phyloP scores from a whole-genome alignment of 177 flowering plant species.

The Vitis hybrid region DNA sequence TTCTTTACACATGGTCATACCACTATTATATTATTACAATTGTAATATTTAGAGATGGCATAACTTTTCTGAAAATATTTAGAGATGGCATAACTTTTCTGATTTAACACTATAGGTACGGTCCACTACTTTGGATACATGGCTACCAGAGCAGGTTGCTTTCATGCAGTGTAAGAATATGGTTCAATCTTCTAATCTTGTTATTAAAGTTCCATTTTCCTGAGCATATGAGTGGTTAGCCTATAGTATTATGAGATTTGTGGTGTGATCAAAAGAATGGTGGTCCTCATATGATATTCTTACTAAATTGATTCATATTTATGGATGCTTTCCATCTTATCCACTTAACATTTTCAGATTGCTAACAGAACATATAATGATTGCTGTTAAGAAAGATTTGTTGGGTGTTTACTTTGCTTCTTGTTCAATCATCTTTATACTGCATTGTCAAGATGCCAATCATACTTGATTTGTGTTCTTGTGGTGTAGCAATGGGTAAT shows the following conservation, averaged over 20 bases:
- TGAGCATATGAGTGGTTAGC: background rate
- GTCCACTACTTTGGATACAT: slow-evolving; percentile 55
- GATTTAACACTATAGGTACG: slow-evolving; percentile 40
- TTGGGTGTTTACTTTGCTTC: background rate
- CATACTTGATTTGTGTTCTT: background rate
- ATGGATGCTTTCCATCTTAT: background rate
- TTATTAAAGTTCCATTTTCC: too few species aligned
- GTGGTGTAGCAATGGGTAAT: slow-evolving; percentile 40
- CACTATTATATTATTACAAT: background rate
- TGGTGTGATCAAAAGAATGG: background rate
- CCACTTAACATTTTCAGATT: too few species aligned
- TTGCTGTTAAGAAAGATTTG: background rate
- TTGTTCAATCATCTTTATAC: background rate
- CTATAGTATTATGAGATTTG: background rate
- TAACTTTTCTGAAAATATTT: background rate
- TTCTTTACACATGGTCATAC: background rate
- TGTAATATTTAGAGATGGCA: background rate
- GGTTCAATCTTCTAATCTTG: background rate
- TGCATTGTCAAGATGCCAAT: background rate
- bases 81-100: background rate
- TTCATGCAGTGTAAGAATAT: slow-evolving; percentile 45
- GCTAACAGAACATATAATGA: background rate
- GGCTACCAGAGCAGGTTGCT: slow-evolving; percentile 57
- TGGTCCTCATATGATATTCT: background rate
- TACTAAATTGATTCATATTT: background rate